A percentile compares a stretch with the other conserved stretches of the same genome.
These are phyloP conservation scores for Serendipita sp. DNA, from an alignment of 768 basidiomycete genomes.

Conservation along the genomic window DNA sequence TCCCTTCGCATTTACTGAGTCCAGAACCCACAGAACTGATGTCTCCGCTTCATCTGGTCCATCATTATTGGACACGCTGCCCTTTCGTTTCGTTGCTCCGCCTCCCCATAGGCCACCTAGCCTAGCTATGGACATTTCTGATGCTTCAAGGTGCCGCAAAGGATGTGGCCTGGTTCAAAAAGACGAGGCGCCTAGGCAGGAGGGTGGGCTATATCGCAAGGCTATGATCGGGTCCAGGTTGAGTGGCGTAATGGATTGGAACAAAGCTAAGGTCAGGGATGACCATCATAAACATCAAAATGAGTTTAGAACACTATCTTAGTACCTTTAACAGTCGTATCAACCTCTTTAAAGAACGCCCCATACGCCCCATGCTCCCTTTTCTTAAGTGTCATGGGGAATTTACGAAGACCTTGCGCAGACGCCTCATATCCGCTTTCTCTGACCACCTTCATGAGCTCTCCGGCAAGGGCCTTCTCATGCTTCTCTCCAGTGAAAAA, in stretches of 20 bases:
- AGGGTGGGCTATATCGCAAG: too few species aligned
- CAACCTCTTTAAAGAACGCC: not conserved
- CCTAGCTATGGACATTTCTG: not conserved
- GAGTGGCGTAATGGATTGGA: not conserved
- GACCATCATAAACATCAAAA: not conserved
- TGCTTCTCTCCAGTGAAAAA: slow-evolving; percentile 91
- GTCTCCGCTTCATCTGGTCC: slow-evolving; percentile 11
- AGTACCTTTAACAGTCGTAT: not conserved
- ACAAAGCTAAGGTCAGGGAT: not conserved
- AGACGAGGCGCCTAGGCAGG: too few species aligned
- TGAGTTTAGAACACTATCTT: not conserved
- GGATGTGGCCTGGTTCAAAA: too few species aligned
- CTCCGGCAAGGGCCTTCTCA: slow-evolving; percentile 77
- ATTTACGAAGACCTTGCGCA: slow-evolving; percentile 59
- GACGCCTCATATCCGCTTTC: slow-evolving; percentile 62
- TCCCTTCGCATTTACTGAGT: not conserved
- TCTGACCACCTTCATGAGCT: slow-evolving; percentile 75
- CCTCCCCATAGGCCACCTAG: slow-evolving; percentile 1
- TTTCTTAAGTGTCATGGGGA: slow-evolving; percentile 97
- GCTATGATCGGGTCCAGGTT: too few species aligned
- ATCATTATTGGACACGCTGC: not conserved
- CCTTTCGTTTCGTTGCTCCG: not conserved
- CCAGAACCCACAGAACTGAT: slow-evolving; percentile 9
- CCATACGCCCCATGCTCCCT: slow-evolving; percentile 83
- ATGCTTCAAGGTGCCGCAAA: too few species aligned